Conservation (phyloP, 495 filamentous ascomycete species). For the Aspergillus biplanus region DNA sequence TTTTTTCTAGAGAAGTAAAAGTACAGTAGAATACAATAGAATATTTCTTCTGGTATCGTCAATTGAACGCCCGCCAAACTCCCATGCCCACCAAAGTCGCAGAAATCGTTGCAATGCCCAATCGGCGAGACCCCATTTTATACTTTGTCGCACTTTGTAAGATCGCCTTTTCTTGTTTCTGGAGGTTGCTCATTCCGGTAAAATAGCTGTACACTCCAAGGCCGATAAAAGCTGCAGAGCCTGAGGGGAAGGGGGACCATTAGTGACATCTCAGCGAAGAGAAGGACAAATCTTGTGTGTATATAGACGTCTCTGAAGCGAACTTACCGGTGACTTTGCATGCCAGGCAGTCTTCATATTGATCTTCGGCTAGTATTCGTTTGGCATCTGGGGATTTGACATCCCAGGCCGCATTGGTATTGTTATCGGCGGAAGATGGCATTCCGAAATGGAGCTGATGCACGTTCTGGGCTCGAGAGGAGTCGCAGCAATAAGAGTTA, state of each 20-base stretch:
- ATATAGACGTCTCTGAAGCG: neutral
- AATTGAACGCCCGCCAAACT: constrained; percentile 60
- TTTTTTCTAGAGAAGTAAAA: constrained; percentile 4
- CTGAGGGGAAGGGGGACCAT: constrained; percentile 41
- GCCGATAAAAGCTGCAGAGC: constrained; percentile 83
- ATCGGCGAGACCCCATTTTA: constrained; percentile 72
- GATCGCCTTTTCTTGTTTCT: constrained; percentile 69
- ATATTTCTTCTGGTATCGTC: constrained; percentile 18
- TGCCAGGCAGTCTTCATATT: constrained; percentile 68
- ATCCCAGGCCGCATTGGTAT: constrained; percentile 31
- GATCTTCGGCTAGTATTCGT: constrained; percentile 62
- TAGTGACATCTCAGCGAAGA: neutral
- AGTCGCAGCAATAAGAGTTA: too few species aligned
- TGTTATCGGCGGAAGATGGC: constrained; percentile 14
- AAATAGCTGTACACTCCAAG: constrained; percentile 86
- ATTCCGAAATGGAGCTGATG: neutral
- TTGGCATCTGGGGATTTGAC: constrained; percentile 41
- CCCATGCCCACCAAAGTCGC: constrained; percentile 72
- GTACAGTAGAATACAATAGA: constrained; percentile 13
- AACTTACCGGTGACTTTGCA: constrained; percentile 69
- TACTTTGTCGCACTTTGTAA: constrained; percentile 71
- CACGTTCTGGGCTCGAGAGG: too few species aligned
- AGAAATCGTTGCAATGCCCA: constrained; percentile 74
- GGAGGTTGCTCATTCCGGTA: constrained; percentile 77
- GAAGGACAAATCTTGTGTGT: neutral